Percentiles rank a stretch among this genome's conserved stretches.
Evolutionary conservation across 106 monocot genomes (phyloP).

Genomic region (Acanthochlamys bracteata): DNA sequence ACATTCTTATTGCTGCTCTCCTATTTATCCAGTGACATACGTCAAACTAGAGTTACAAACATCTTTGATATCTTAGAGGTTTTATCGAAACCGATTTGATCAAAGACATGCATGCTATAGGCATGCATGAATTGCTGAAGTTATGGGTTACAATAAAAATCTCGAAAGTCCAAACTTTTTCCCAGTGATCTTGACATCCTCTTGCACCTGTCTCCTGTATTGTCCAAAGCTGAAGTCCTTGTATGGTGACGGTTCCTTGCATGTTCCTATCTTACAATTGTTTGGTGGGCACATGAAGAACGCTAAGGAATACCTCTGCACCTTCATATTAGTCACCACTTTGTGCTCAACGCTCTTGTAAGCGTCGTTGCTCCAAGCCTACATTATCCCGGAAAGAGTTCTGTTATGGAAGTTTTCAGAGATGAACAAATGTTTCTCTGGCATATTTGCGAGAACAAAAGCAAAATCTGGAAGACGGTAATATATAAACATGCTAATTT

Average conservation of each 20-base stretch:
- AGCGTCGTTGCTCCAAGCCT: slow-evolving; percentile 64
- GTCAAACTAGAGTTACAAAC: too few relatives aligned
- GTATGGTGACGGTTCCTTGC: slow-evolving; percentile 33
- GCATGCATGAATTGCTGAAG: too few relatives aligned
- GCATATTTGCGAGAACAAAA: background rate
- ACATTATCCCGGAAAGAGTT: background rate
- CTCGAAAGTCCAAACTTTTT: slow-evolving; percentile 70
- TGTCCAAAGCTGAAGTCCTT: slow-evolving; percentile 74
- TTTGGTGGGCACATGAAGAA: slow-evolving; percentile 66
- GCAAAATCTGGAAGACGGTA: background rate
- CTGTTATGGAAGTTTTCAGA: background rate
- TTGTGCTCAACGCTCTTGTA: slow-evolving; percentile 66
- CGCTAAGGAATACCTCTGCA: slow-evolving; percentile 54
- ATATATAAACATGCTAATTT: background rate
- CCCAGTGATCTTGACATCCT: slow-evolving; percentile 68
- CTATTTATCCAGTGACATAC: too few relatives aligned
- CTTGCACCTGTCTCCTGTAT: slow-evolving; percentile 64
- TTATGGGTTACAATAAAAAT: slow-evolving; percentile 25
- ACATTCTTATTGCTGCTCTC: too few relatives aligned
- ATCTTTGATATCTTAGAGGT: too few relatives aligned
- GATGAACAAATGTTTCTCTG: background rate
- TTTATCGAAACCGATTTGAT: too few relatives aligned
- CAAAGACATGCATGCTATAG: too few relatives aligned
- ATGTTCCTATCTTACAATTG: slow-evolving; percentile 49
- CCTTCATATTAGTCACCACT: slow-evolving; percentile 29